A percentile compares a stretch with the other conserved stretches of the same genome.
Conservation (phyloP, 2,329 filamentous ascomycete species). For the Colletotrichum ledebouriae region DNA sequence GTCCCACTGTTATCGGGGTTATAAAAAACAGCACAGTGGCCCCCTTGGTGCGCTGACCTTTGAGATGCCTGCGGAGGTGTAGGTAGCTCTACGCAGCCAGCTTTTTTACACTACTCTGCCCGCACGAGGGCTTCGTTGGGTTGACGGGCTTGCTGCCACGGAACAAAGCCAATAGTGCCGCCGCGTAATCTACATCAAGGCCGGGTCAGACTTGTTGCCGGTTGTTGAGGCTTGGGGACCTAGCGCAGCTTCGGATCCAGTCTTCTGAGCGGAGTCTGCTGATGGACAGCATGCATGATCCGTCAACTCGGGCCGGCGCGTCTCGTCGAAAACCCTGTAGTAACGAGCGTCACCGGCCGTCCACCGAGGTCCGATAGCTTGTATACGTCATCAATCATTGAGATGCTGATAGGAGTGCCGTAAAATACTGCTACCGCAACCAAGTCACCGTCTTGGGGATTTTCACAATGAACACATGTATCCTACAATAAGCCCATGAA, state of each 20-base stretch:
- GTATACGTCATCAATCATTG: not conserved
- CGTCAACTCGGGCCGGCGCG: conserved; percentile 22
- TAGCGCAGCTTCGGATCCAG: conserved; percentile 28
- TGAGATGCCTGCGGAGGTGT: not conserved
- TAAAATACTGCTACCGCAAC: not conserved
- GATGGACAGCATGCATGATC: conserved; percentile 28
- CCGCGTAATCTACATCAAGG: conserved; percentile 18
- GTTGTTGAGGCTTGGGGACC: conserved; percentile 7
- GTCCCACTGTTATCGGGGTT: too few relatives aligned
- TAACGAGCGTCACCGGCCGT: not conserved
- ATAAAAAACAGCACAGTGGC: too few relatives aligned
- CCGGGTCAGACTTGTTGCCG: conserved; percentile 31
- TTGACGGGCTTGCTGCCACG: conserved; percentile 19
- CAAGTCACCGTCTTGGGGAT: not conserved
- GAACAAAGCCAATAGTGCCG: conserved; percentile 23
- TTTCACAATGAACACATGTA: not conserved
- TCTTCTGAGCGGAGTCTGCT: conserved; percentile 32
- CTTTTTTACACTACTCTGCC: not conserved
- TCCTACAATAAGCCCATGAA: conserved; percentile 29
- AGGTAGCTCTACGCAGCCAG: not conserved
- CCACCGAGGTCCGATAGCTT: too few relatives aligned
- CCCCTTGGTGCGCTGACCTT: too few relatives aligned
- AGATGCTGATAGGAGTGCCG: not conserved
- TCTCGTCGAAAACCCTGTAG: conserved; percentile 15
- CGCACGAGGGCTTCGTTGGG: not conserved